Percentiles rank a stretch among this genome's conserved stretches.
Conservation (phyloP, 2,329 filamentous ascomycete species). For the Phyllosticta paracitricarpa region DNA sequence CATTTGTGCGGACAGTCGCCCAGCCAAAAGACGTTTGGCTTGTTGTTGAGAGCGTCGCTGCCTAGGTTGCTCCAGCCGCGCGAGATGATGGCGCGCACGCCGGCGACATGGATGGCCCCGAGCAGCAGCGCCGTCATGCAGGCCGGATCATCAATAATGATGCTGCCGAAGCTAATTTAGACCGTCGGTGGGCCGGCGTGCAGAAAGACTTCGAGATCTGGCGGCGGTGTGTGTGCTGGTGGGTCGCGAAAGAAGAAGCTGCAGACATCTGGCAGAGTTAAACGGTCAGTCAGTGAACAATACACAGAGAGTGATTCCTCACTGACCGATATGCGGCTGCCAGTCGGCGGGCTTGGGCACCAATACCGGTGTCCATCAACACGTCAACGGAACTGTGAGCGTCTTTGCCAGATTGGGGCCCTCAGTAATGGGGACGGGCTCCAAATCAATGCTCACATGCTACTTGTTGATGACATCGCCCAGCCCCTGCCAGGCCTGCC, state of each 20-base stretch:
- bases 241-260: slow-evolving; percentile 37
- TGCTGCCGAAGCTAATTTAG: slow-evolving; percentile 49
- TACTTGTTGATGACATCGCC: slow-evolving; percentile 39
- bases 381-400: slow-evolving; percentile 34
- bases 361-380: slow-evolving; percentile 36
- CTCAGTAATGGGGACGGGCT: slow-evolving; percentile 26
- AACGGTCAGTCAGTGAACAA: not conserved
- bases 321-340: slow-evolving; percentile 25
- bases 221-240: slow-evolving; percentile 30
- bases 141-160: slow-evolving; percentile 43
- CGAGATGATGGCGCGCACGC: slow-evolving; percentile 41
- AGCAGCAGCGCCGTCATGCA: slow-evolving; percentile 37
- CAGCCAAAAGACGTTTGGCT: slow-evolving; percentile 39
- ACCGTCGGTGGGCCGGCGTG: slow-evolving; percentile 38
- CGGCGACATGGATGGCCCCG: slow-evolving; percentile 31
- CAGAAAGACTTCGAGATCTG: slow-evolving; percentile 36
- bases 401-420: slow-evolving; percentile 28
- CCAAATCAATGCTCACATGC: slow-evolving; percentile 31
- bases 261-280: slow-evolving; percentile 20
- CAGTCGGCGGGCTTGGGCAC: slow-evolving; percentile 34
- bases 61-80: slow-evolving; percentile 43
- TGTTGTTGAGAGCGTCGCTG: slow-evolving; percentile 19
- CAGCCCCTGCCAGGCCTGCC: slow-evolving; percentile 44
- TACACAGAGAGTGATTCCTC: too few relatives aligned
- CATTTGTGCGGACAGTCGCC: slow-evolving; percentile 48